Conservation (phyloP, 768 basidiomycete genomes). For the Macrocybe gigantea region DNA sequence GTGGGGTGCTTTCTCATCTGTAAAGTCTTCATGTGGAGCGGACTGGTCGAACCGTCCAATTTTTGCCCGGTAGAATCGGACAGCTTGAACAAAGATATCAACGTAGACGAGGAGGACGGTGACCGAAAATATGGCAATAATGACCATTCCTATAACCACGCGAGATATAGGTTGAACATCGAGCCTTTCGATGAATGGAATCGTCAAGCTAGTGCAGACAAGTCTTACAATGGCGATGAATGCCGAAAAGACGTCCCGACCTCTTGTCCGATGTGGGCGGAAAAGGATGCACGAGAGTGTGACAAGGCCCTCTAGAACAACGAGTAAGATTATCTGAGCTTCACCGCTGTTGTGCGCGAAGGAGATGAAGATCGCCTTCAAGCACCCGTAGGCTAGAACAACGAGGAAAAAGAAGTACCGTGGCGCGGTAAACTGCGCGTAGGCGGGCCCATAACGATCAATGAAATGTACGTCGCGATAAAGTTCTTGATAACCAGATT, state of each 20-base stretch:
- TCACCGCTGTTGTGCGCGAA: slow-evolving; percentile 55
- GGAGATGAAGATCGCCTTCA: slow-evolving; percentile 70
- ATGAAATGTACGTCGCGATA: slow-evolving; percentile 29
- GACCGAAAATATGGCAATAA: slow-evolving; percentile 66
- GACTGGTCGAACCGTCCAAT: no score
- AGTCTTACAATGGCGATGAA: slow-evolving; percentile 67
- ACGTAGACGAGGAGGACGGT: slow-evolving; percentile 64
- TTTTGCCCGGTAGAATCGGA: slow-evolving; percentile 2
- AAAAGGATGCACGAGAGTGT: slow-evolving; percentile 46
- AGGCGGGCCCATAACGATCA: slow-evolving; percentile 49
- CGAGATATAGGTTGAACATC: slow-evolving; percentile 70
- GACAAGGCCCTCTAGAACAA: slow-evolving; percentile 62
- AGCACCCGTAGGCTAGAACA: slow-evolving; percentile 49
- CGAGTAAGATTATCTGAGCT: slow-evolving; percentile 61
- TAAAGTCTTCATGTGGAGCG: no score
- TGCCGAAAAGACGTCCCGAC: slow-evolving; percentile 64
- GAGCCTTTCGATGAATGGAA: slow-evolving; percentile 70
- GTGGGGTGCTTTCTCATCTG: slow-evolving; percentile 8
- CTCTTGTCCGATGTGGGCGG: slow-evolving; percentile 61
- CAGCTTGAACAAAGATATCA: slow-evolving; percentile 54
- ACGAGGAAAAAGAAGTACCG: slow-evolving; percentile 66
- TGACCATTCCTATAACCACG: slow-evolving; percentile 73
- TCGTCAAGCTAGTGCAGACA: slow-evolving; percentile 61
- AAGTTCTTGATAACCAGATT: slow-evolving; percentile 19
- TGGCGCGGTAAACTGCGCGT: slow-evolving; percentile 57